Evolutionary conservation across 441 rosid species (phyloP).

Genomic region (Daphne laureola): DNA sequence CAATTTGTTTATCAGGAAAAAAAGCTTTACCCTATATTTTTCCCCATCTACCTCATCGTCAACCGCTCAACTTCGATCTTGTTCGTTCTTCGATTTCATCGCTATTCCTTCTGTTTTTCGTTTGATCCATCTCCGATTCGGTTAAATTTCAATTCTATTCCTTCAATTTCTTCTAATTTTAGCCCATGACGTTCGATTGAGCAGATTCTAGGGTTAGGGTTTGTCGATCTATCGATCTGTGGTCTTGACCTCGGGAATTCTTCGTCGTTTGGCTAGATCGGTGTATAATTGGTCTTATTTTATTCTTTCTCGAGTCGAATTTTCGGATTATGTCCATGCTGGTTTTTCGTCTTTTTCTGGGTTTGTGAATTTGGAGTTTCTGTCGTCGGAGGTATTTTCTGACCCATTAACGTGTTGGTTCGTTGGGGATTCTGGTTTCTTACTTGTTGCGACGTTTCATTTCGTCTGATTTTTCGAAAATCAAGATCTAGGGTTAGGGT

Average conservation of each 20-base stretch:
- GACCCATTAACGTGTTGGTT: background rate
- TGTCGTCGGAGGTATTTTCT: slow-evolving; percentile 5
- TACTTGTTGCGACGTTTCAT: background rate
- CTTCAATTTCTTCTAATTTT: slow-evolving; percentile 13
- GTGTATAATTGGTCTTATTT: too few species aligned
- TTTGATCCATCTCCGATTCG: slow-evolving; percentile 2
- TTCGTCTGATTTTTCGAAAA: too few species aligned
- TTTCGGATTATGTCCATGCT: background rate
- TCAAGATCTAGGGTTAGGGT: too few species aligned
- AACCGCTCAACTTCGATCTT: slow-evolving; percentile 7
- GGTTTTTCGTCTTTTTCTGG: background rate
- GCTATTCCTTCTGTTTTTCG: slow-evolving; percentile 3
- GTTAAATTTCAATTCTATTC: slow-evolving; percentile 1
- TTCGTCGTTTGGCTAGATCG: slow-evolving; percentile 1
- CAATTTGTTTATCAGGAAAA: slow-evolving; percentile 9
- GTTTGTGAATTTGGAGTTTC: background rate
- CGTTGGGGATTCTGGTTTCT: slow-evolving; percentile 3
- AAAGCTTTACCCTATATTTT: slow-evolving; percentile 17
- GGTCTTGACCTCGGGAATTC: slow-evolving; percentile 9
- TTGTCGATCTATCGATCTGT: slow-evolving; percentile 6
- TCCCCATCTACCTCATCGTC: slow-evolving; percentile 18
- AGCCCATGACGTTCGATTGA: background rate
- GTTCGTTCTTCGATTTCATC: slow-evolving; percentile 10
- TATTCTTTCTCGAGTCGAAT: background rate
- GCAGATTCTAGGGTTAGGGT: slow-evolving; percentile 23